phyloP scores from a whole-genome alignment of 805 yeast species.

The Candida ipomoeae region DNA sequence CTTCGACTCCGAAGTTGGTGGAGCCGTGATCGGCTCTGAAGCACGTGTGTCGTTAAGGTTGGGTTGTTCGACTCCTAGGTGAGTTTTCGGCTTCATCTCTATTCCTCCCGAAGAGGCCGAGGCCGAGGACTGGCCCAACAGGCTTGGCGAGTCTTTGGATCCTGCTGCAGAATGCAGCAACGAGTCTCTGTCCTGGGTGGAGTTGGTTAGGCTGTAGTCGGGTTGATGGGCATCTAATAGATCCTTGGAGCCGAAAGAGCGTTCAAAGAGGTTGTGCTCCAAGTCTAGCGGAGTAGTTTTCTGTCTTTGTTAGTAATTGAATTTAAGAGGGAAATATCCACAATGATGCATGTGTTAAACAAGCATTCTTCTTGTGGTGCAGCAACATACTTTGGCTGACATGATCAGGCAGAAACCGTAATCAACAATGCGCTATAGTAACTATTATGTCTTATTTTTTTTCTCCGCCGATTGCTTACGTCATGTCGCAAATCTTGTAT shows the following conservation, averaged over 20 bases:
- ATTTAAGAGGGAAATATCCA: neutral
- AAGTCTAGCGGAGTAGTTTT: slow-evolving; percentile 57
- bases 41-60: neutral
- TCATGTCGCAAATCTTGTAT: slow-evolving; percentile 12
- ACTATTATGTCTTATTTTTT: slow-evolving; percentile 2
- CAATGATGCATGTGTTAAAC: too few species aligned
- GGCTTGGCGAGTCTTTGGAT: slow-evolving; percentile 5
- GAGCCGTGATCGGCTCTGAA: neutral
- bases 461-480: slow-evolving; percentile 12
- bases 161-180: slow-evolving; percentile 5
- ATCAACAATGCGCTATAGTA: neutral
- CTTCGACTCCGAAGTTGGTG: neutral
- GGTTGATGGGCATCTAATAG: slow-evolving; percentile 10
- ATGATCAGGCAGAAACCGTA: neutral
- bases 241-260: slow-evolving; percentile 76
- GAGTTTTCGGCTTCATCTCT: slow-evolving; percentile 9
- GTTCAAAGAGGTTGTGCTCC: slow-evolving; percentile 95
- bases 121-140: slow-evolving; percentile 5
- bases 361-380: neutral
- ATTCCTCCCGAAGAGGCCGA: slow-evolving; percentile 8
- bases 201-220: neutral
- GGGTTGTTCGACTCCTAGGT: neutral
- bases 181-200: slow-evolving; percentile 1
- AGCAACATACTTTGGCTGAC: slow-evolving; percentile 3
- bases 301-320: slow-evolving; percentile 13